Conservation (phyloP, 192 early-diverging fungal species). For the Lunasporangiospora selenospora region DNA sequence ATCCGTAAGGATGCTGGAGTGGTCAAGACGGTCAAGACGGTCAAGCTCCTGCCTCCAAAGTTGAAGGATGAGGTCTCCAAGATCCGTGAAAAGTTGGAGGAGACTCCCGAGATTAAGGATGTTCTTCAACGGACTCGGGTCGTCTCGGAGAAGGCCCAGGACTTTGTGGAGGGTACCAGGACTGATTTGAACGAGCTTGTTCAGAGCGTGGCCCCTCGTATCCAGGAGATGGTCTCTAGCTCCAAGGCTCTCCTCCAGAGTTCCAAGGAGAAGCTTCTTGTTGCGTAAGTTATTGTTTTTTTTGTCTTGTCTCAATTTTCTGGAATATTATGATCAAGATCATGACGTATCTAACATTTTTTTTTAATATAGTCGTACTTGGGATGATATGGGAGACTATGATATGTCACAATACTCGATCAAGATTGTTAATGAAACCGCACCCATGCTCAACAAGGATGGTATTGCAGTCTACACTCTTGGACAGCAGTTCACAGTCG, state of each 20-base stretch:
- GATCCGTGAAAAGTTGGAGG: conserved; percentile 54
- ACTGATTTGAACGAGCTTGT: conserved; percentile 57
- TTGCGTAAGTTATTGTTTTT: conserved; percentile 34
- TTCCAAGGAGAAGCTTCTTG: conserved; percentile 42
- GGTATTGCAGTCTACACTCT: conserved; percentile 61
- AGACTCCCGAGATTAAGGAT: conserved; percentile 60
- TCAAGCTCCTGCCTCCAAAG: conserved; percentile 66
- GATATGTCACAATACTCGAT: conserved; percentile 53
- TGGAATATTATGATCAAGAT: too few species aligned
- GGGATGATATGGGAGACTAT: conserved; percentile 50
- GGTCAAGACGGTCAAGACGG: conserved; percentile 70
- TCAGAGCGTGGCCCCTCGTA: conserved; percentile 56
- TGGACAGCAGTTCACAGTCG: conserved; percentile 77
- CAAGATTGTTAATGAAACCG: conserved; percentile 20
- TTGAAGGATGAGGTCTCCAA: conserved; percentile 57
- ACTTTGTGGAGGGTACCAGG: conserved; percentile 65
- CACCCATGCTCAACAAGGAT: conserved; percentile 7
- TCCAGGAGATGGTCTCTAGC: conserved; percentile 56
- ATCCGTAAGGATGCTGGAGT: conserved; percentile 87
- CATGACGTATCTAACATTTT: neutral
- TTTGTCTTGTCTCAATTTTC: neutral
- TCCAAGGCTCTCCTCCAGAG: conserved; percentile 52
- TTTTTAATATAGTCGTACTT: conserved; percentile 18
- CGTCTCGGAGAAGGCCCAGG: conserved; percentile 63
- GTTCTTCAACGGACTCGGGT: conserved; percentile 62